phyloP scores from a whole-genome alignment of 495 filamentous ascomycete genomes.

The Daldinia caldariorum region DNA sequence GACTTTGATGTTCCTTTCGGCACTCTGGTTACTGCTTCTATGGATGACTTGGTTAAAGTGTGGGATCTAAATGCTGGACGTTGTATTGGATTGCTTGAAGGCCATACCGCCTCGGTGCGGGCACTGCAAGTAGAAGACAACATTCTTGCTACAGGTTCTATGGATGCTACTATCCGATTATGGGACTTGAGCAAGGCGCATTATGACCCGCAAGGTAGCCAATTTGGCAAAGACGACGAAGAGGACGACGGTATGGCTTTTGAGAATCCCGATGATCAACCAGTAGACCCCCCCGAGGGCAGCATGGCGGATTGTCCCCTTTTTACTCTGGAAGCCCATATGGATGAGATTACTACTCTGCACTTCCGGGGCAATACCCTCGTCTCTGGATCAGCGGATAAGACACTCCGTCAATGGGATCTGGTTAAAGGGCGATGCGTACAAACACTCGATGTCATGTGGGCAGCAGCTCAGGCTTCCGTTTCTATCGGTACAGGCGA shows the following conservation, averaged over 20 bases:
- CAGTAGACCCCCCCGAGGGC: conserved; percentile 69
- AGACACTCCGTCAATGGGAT: conserved; percentile 98
- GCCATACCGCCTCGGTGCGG: conserved; percentile 93
- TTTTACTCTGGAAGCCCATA: conserved; percentile 86
- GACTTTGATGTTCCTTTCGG: conserved; percentile 98
- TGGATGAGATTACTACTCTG: conserved; percentile 93
- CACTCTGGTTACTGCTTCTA: conserved; percentile 90
- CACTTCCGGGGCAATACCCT: conserved; percentile 88
- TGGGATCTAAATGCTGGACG: conserved; percentile 96
- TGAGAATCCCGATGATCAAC: conserved; percentile 67
- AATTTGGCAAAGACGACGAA: conserved; percentile 71
- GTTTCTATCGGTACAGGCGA: conserved; percentile 66
- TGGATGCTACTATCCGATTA: conserved; percentile 92
- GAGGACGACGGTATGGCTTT: conserved; percentile 69
- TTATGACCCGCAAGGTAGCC: conserved; percentile 69
- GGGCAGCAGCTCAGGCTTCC: conserved; percentile 93
- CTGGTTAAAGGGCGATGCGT: conserved; percentile 93
- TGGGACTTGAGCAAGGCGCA: conserved; percentile 83
- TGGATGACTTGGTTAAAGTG: conserved; percentile 96
- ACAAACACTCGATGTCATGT: conserved; percentile 98
- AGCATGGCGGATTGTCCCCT: conserved; percentile 88
- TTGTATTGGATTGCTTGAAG: conserved; percentile 89
- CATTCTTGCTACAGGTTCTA: conserved; percentile 91
- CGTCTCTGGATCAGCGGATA: conserved; percentile 95
- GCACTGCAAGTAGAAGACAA: conserved; percentile 96